phyloP scores from a whole-genome alignment of 805 yeast species.

The Ogataea polymorpha region DNA sequence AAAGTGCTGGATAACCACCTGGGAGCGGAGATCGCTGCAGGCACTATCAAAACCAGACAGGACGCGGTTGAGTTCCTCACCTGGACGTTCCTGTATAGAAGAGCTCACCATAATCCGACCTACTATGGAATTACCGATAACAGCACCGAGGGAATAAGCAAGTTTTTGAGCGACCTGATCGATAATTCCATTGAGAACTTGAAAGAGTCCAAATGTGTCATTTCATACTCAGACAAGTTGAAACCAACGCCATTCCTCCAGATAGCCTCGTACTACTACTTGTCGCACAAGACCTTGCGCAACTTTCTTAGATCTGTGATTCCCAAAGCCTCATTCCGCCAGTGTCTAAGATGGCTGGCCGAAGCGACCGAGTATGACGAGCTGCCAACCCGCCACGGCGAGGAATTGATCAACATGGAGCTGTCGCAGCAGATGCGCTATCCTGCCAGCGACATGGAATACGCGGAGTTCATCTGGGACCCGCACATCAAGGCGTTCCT shows the following conservation, averaged over 20 bases:
- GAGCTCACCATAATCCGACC: slow-evolving; percentile 76
- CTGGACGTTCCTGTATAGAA: slow-evolving; percentile 71
- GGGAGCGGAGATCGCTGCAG: slow-evolving; percentile 77
- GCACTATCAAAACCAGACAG: slow-evolving; percentile 60
- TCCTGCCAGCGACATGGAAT: slow-evolving; percentile 51
- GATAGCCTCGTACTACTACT: slow-evolving; percentile 86
- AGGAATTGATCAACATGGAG: slow-evolving; percentile 81
- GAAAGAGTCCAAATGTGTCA: slow-evolving; percentile 69
- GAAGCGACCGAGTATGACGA: slow-evolving; percentile 78
- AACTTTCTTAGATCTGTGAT: slow-evolving; percentile 54
- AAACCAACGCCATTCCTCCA: slow-evolving; percentile 76
- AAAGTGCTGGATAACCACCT: slow-evolving; percentile 74
- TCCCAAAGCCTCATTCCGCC: slow-evolving; percentile 48
- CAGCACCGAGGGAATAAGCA: slow-evolving; percentile 51
- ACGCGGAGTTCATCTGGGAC: slow-evolving; percentile 73
- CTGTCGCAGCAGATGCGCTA: slow-evolving; percentile 73
- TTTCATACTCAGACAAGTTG: slow-evolving; percentile 45
- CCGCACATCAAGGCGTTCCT: slow-evolving; percentile 80
- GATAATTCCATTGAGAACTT: slow-evolving; percentile 67
- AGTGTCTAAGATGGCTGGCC: slow-evolving; percentile 59
- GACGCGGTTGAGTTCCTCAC: slow-evolving; percentile 73
- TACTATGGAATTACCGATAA: slow-evolving; percentile 70
- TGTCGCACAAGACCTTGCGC: slow-evolving; percentile 86
- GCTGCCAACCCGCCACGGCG: slow-evolving; percentile 88
- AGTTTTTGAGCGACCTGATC: slow-evolving; percentile 60